phyloP scores from a whole-genome alignment of 2,329 filamentous ascomycete species.

The Cercospora brassicicola region DNA sequence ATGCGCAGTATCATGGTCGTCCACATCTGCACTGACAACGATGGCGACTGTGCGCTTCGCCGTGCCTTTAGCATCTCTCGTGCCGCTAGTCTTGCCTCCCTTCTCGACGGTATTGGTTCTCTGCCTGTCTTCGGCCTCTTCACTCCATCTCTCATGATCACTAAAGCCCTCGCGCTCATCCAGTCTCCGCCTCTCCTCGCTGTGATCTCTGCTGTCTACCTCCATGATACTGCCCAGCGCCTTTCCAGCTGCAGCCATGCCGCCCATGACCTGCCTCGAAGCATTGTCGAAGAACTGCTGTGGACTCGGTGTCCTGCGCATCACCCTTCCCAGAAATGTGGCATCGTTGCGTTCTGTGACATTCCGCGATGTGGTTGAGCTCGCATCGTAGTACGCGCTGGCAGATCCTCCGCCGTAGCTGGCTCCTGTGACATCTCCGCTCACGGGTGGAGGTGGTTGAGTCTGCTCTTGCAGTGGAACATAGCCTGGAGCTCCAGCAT shows the following conservation, averaged over 20 bases:
- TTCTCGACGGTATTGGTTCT: slow-evolving; percentile 29
- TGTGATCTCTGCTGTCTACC: slow-evolving; percentile 74
- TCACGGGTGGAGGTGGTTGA: slow-evolving; percentile 29
- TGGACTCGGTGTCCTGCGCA: slow-evolving; percentile 79
- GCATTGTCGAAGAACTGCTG: slow-evolving; percentile 86
- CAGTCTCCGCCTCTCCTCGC: slow-evolving; percentile 24
- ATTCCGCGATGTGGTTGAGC: slow-evolving; percentile 17
- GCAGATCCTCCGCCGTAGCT: slow-evolving; percentile 32
- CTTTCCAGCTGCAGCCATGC: slow-evolving; percentile 78
- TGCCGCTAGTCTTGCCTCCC: slow-evolving; percentile 24
- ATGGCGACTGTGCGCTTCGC: slow-evolving; percentile 74
- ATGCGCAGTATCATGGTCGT: slow-evolving; percentile 53
- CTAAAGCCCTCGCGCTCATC: slow-evolving; percentile 40
- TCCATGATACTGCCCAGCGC: slow-evolving; percentile 81
- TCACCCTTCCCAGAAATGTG: slow-evolving; percentile 57
- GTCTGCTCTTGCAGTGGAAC: slow-evolving; percentile 31
- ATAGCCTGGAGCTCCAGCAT: slow-evolving; percentile 8
- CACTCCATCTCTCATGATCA: slow-evolving; percentile 88
- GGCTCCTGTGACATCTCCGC: slow-evolving; percentile 21
- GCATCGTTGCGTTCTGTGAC: slow-evolving; percentile 24
- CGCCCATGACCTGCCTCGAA: slow-evolving; percentile 75
- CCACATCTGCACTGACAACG: slow-evolving; percentile 76
- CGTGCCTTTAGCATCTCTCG: slow-evolving; percentile 28
- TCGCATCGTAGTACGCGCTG: slow-evolving; percentile 33
- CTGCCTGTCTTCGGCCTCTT: slow-evolving; percentile 73